phyloP scores from a whole-genome alignment of 169 alveolate species.

The Plasmodium vinckei region DNA sequence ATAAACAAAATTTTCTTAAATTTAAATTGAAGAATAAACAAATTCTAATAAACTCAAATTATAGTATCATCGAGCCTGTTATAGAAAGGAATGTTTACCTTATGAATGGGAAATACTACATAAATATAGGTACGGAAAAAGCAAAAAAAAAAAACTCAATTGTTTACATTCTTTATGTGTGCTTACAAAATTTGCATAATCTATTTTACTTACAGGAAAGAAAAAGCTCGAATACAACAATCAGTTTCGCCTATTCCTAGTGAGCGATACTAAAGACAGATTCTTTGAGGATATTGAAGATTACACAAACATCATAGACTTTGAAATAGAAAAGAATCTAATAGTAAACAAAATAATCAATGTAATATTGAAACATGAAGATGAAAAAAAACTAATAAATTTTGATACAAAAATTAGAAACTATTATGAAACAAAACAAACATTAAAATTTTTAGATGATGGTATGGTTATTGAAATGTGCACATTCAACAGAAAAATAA shows the following conservation, averaged over 20 bases:
- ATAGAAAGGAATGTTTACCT: conserved; percentile 44
- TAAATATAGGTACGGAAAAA: conserved; percentile 37
- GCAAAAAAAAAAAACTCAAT: neutral
- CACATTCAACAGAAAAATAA: conserved; percentile 28
- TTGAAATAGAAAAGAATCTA: conserved; percentile 59
- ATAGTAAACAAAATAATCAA: conserved; percentile 48
- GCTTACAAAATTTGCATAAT: neutral
- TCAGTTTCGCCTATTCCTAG: conserved; percentile 53
- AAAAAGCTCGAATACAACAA: conserved; percentile 65
- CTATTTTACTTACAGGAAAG: conserved; percentile 9
- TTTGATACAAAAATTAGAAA: conserved; percentile 69
- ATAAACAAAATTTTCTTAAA: conserved; percentile 32
- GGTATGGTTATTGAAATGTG: conserved; percentile 68
- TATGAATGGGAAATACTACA: conserved; percentile 65
- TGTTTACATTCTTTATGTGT: neutral
- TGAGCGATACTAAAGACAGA: conserved; percentile 59
- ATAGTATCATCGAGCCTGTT: conserved; percentile 41
- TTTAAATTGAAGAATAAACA: conserved; percentile 12
- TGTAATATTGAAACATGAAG: conserved; percentile 55
- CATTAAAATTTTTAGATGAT: conserved; percentile 67
- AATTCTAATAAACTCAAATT: conserved; percentile 46
- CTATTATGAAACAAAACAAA: conserved; percentile 71
- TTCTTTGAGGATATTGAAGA: conserved; percentile 66
- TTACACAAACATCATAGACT: conserved; percentile 56
- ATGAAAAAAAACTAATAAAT: conserved; percentile 57